Percentiles rank a stretch among this genome's conserved stretches.
Evolutionary conservation across 345 rosid genomes (phyloP).

Genomic region (Eucalyptus marginata): DNA sequence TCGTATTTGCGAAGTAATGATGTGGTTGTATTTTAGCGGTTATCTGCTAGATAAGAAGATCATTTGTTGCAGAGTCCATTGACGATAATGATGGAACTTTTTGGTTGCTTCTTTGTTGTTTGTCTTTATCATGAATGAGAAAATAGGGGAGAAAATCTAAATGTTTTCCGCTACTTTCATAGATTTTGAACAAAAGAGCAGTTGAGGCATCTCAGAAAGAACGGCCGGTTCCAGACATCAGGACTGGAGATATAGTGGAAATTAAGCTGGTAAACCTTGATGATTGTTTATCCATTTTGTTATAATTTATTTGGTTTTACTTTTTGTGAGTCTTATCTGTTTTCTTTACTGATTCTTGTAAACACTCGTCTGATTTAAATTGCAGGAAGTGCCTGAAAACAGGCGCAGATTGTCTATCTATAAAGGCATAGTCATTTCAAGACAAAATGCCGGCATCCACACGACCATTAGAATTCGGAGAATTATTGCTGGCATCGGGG

Average conservation of each 20-base stretch:
- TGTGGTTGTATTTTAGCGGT: background rate
- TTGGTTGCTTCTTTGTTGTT: background rate
- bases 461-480: slow-evolving; percentile 75
- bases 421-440: slow-evolving; percentile 81
- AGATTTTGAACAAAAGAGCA: slow-evolving; percentile 81
- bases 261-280: slow-evolving; percentile 57
- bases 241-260: slow-evolving; percentile 76
- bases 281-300: background rate
- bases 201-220: slow-evolving; percentile 50
- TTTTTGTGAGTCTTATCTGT: background rate
- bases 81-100: background rate
- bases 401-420: slow-evolving; percentile 67
- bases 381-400: slow-evolving; percentile 73
- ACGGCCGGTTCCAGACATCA: slow-evolving; percentile 57
- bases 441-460: slow-evolving; percentile 87
- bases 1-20: background rate
- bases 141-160: background rate
- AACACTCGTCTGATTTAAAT: background rate
- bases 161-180: background rate
- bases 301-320: background rate
- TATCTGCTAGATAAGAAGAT: background rate
- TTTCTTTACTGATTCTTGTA: background rate
- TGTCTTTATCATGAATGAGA: background rate
- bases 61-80: background rate
- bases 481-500: slow-evolving; percentile 73